These are phyloP conservation scores for Cnidoscolus chayamansa DNA, from an alignment of 441 rosid species.

Conservation along the genomic window DNA sequence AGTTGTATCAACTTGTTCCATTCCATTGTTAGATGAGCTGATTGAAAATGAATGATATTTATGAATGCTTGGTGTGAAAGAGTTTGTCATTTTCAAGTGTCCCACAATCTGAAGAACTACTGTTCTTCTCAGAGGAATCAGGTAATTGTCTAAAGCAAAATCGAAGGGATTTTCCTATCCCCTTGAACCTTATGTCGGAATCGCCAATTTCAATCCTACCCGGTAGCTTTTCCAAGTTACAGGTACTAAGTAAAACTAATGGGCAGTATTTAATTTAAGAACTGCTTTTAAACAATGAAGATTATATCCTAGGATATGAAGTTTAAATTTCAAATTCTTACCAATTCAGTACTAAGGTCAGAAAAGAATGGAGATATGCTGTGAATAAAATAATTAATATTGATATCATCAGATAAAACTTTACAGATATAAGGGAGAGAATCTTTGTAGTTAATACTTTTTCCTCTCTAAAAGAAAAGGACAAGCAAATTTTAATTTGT, in stretches of 20 bases:
- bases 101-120: neutral
- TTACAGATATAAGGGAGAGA: conserved; percentile 35
- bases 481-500: conserved; percentile 18
- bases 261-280: neutral
- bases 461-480: conserved; percentile 21
- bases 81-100: neutral
- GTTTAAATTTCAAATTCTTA: too few relatives aligned
- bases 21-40: conserved; percentile 8
- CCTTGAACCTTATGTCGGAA: too few relatives aligned
- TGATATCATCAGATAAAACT: conserved; percentile 26
- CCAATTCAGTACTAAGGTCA: too few relatives aligned
- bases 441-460: conserved; percentile 25
- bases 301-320: too few relatives aligned
- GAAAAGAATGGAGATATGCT: conserved; percentile 10
- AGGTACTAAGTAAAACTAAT: neutral
- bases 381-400: conserved; percentile 9
- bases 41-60: neutral
- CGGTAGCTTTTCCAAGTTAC: too few relatives aligned
- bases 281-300: neutral
- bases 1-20: neutral
- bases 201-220: too few relatives aligned
- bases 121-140: conserved; percentile 2
- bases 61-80: neutral
- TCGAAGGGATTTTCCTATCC: too few relatives aligned
- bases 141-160: neutral